phyloP scores from a whole-genome alignment of 257 asterid genomes.

The Scutellaria barbata region DNA sequence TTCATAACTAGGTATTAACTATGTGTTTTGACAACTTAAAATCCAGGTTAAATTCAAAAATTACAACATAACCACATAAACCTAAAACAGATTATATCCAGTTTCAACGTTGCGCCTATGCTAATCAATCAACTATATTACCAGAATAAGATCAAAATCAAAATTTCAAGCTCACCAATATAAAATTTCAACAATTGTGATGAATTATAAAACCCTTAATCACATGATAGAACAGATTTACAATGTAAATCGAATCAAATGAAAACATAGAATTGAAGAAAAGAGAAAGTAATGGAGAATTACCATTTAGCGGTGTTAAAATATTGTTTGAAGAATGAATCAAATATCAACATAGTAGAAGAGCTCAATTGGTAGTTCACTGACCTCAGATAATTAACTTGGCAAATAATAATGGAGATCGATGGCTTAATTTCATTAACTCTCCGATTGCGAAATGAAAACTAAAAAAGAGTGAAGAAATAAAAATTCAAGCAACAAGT shows the following conservation, averaged over 20 bases:
- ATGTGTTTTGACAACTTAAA: constrained; percentile 1
- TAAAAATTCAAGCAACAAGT: too few relatives aligned
- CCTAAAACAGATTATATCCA: background rate
- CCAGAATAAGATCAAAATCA: constrained; percentile 24
- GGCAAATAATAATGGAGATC: constrained; percentile 6
- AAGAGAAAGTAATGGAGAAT: constrained; percentile 13
- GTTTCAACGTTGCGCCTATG: background rate
- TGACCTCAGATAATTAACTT: background rate
- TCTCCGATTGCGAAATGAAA: too few relatives aligned
- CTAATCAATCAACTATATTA: background rate
- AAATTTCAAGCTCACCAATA: constrained; percentile 5
- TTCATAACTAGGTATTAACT: too few relatives aligned
- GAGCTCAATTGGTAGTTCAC: constrained; percentile 28
- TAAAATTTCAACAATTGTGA: background rate
- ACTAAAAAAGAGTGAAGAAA: too few relatives aligned
- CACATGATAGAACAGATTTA: constrained; percentile 5
- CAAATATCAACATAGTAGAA: constrained; percentile 49
- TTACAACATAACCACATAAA: background rate
- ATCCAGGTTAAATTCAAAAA: constrained; percentile 16
- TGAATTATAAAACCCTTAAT: constrained; percentile 39
- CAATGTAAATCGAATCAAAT: background rate
- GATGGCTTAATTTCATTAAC: constrained; percentile 26
- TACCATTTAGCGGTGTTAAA: constrained; percentile 93
- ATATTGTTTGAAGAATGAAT: constrained; percentile 80
- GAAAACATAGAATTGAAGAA: background rate